Percentiles rank a stretch among this genome's conserved stretches.
Conservation (phyloP, 495 filamentous ascomycete genomes). For the Barbatosphaeria neglecta region DNA sequence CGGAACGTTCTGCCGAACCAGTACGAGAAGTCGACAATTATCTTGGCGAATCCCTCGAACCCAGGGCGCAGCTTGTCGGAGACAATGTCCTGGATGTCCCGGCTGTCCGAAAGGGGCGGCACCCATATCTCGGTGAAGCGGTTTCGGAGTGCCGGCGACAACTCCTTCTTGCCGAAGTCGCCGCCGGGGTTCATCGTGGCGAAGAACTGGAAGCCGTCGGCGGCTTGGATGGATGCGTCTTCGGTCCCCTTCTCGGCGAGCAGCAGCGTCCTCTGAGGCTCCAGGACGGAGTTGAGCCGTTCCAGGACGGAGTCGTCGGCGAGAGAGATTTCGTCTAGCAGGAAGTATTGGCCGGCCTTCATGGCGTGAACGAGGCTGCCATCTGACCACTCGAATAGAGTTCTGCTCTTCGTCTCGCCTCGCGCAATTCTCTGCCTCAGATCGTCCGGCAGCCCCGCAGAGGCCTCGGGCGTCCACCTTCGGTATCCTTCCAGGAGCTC, state of each 20-base stretch:
- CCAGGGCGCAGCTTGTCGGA: constrained; percentile 50
- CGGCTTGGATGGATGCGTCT: constrained; percentile 64
- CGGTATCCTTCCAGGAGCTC: constrained; percentile 30
- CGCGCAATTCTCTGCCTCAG: constrained; percentile 45
- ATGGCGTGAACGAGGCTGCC: constrained; percentile 92
- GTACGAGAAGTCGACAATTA: constrained; percentile 75
- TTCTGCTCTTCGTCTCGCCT: constrained; percentile 53
- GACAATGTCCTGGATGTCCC: constrained; percentile 83
- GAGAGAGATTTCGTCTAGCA: constrained; percentile 95
- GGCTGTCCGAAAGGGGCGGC: constrained; percentile 62
- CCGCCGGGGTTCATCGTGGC: constrained; percentile 99
- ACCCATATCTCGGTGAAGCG: constrained; percentile 99
- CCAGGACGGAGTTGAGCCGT: constrained; percentile 93
- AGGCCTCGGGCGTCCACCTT: constrained; percentile 11
- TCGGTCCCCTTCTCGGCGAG: constrained; percentile 86
- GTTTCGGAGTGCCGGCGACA: constrained; percentile 89
- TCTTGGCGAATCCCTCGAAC: constrained; percentile 38
- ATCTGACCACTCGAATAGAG: constrained; percentile 93
- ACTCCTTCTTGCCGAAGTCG: constrained; percentile 93
- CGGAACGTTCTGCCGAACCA: constrained; percentile 83
- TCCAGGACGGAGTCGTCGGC: constrained; percentile 97
- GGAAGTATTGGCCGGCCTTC: constrained; percentile 78
- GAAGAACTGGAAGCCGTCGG: constrained; percentile 85
- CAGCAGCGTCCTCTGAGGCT: constrained; percentile 72
- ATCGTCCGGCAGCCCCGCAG: constrained; percentile 31